Conservation (phyloP, 352 stramenopile genomes). For the Globisporangium okanoganense region DNA sequence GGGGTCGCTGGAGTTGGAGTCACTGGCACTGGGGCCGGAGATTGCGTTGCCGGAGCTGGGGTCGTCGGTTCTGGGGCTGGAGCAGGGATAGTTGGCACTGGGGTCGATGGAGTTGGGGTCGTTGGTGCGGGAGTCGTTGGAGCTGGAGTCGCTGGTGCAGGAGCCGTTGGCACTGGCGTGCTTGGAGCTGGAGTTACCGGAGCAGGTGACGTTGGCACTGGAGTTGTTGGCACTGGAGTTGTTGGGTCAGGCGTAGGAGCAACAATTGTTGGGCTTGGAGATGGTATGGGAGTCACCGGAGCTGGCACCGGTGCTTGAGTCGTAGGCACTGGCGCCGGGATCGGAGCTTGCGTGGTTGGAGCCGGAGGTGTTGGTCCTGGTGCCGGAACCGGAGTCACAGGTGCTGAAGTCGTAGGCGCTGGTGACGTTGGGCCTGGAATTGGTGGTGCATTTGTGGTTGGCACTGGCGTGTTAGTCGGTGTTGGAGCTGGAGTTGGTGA, state of each 20-base stretch:
- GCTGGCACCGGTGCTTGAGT: not conserved
- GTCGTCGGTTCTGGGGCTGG: too few relatives aligned
- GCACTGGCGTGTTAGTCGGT: not conserved
- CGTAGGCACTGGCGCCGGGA: not conserved
- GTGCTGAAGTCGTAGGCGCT: not conserved
- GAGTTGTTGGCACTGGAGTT: not conserved
- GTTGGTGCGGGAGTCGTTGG: not conserved
- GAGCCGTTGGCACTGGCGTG: not conserved
- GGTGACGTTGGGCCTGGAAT: not conserved
- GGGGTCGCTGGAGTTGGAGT: not conserved
- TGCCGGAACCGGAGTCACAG: not conserved
- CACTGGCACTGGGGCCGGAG: too few relatives aligned
- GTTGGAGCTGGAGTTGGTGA: not conserved
- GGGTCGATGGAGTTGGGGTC: not conserved
- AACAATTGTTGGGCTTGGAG: not conserved
- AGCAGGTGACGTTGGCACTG: not conserved
- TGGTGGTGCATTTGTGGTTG: not conserved
- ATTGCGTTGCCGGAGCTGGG: too few relatives aligned
- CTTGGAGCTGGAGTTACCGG: not conserved
- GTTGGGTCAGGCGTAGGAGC: not conserved
- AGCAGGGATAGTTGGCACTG: not conserved
- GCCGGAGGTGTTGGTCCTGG: not conserved
- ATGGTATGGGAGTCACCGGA: not conserved
- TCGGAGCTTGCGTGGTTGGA: not conserved
- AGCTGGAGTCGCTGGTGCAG: not conserved